phyloP scores from a whole-genome alignment of 306 rosid species.

The Canavalia ensiformis region DNA sequence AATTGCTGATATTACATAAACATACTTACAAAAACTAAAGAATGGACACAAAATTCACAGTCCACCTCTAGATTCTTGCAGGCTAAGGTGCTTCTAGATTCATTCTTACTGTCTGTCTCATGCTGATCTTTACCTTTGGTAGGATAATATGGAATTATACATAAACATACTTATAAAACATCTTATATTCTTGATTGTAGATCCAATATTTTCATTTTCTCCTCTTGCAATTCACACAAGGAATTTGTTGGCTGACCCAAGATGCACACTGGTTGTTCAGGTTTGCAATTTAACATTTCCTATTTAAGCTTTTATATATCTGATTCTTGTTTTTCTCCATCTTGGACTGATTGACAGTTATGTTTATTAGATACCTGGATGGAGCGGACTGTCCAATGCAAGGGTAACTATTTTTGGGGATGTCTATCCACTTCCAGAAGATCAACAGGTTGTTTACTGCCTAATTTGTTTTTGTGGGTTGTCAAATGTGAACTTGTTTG shows the following conservation, averaged over 20 bases:
- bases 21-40: neutral
- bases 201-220: conserved; percentile 97
- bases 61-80: conserved; percentile 27
- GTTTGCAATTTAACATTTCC: conserved; percentile 59
- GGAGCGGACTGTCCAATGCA: conserved; percentile 99
- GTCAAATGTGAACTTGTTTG: conserved; percentile 18
- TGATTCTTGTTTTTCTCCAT: conserved; percentile 45
- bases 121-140: conserved; percentile 17
- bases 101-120: conserved; percentile 24
- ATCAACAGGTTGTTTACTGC: conserved; percentile 74
- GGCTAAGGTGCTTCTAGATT: conserved; percentile 10
- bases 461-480: conserved; percentile 37
- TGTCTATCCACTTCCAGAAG: conserved; percentile 94
- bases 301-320: conserved; percentile 31
- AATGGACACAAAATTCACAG: neutral
- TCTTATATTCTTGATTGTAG: conserved; percentile 55
- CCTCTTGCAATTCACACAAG: conserved; percentile 98
- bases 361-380: conserved; percentile 89
- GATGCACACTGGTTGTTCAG: conserved; percentile 99
- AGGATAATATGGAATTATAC: neutral
- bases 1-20: neutral
- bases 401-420: conserved; percentile 99
- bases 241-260: conserved; percentile 93
- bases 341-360: conserved; percentile 54
- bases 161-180: neutral